Base-by-base conservation (phyloP, 2,329 filamentous ascomycete genomes). In the Aspergillus arachidicola region DNA sequence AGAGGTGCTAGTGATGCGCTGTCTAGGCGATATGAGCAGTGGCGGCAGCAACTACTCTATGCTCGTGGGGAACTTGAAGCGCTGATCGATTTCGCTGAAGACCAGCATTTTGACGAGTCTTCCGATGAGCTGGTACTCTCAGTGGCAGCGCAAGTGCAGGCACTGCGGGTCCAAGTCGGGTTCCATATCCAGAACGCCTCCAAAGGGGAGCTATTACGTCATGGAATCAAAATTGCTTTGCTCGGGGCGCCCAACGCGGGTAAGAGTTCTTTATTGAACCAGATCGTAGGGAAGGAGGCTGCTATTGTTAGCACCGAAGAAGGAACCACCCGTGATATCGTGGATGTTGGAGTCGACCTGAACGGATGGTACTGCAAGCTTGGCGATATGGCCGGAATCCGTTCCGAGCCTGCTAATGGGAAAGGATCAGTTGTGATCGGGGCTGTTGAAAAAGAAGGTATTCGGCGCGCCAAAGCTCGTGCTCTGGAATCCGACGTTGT, bases 21-120 rank as follows among this genome's bases (percentile, higher is more conserved):
- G 14, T 88, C 92, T 0, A 83, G 84, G 63, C 88, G 88, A 21
- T 99, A 99, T 76, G 93, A 97, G 69, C 72, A 72, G 11, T 99
- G 95, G 95, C 88, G 94, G 30, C 82, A 86, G 66, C 84, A 88
- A 67, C 80, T 99, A 21, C 82, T 98, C 7, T 85, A 90, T 66
- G 94, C 94, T 11, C 87, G 95, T 2, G 95, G 93, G 11, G 94
- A 98, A 79, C 84, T 99, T 45, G 95, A 99, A 78, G 95, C 95
- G 0, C 80, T 99, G 69, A 98, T 99, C 65, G 95, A 99, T 78
- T 99, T 99, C 75, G 91, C 92, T 1, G 95, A 99, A 76, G 95
- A 98, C 72, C 94, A 99, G 78, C 92, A 98, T 80, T 96, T 99
- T 72, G 94, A 98, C 69, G 93, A 97, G 77, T 90, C 92, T 3